Percentiles rank a stretch among this genome's conserved stretches.
These are phyloP conservation scores for Alternaria sp. DNA, from an alignment of 2,329 filamentous ascomycete species.

Conservation along the genomic window DNA sequence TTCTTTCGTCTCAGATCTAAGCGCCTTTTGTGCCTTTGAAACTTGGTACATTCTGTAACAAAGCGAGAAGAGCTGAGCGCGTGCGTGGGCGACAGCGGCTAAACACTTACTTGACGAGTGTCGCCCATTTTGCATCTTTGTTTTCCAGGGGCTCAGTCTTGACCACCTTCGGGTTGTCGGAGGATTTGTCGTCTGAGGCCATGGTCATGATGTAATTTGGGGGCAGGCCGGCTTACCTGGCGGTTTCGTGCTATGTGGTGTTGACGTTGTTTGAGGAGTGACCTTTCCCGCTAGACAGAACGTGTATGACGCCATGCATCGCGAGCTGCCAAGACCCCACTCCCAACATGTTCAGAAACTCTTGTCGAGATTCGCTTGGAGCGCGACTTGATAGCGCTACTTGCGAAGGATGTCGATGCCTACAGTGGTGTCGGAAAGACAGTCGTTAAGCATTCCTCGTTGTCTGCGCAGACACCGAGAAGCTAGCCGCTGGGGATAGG, in stretches of 20 bases:
- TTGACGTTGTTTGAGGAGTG: conserved; percentile 4
- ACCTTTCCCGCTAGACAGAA: not conserved
- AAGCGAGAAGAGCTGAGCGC: not conserved
- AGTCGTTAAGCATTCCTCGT: not conserved
- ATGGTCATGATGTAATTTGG: conserved; percentile 16
- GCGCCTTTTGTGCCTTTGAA: not conserved
- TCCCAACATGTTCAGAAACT: not conserved
- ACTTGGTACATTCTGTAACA: not conserved
- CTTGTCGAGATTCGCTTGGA: not conserved
- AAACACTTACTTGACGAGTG: conserved; percentile 49
- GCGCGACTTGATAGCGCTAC: not conserved
- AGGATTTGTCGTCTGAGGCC: conserved; percentile 21
- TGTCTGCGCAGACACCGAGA: not conserved
- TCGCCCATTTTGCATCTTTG: conserved; percentile 54
- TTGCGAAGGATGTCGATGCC: not conserved
- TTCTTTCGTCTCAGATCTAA: not conserved
- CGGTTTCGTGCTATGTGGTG: conserved; percentile 1
- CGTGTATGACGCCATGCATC: conserved; percentile 23
- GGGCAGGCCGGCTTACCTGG: conserved; percentile 1
- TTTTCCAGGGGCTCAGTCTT: conserved; percentile 49
- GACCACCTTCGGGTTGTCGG: conserved; percentile 44
- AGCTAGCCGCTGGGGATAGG: not conserved
- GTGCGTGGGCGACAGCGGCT: not conserved
- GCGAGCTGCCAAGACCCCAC: conserved; percentile 21
- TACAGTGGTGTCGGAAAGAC: not conserved